Percentiles rank a stretch among this genome's conserved stretches.
These are phyloP conservation scores for Vaccinium darrowii DNA, from an alignment of 148 eudicot species.

Conservation along the genomic window DNA sequence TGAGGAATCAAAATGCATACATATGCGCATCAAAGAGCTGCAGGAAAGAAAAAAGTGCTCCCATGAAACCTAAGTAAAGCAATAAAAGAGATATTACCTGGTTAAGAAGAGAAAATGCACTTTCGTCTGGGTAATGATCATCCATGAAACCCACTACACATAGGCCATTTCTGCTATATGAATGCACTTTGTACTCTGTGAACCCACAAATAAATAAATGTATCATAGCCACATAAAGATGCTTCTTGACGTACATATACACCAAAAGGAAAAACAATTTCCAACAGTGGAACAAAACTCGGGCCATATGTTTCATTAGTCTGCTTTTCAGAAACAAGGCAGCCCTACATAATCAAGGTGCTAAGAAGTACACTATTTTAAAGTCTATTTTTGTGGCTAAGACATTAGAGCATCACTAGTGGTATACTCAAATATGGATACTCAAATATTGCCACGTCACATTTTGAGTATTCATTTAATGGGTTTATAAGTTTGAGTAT, in stretches of 20 bases:
- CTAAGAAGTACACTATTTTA: background rate
- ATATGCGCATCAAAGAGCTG: background rate
- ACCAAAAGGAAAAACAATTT: too few species aligned
- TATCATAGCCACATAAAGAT: background rate
- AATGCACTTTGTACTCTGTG: constrained; percentile 94
- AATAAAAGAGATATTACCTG: constrained; percentile 35
- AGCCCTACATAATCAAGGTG: background rate
- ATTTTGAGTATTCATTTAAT: too few species aligned
- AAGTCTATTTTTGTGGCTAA: background rate
- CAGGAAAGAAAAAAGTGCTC: background rate
- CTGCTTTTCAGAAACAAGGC: background rate
- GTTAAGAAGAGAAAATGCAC: constrained; percentile 72
- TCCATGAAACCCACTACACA: constrained; percentile 94
- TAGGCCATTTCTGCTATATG: constrained; percentile 82
- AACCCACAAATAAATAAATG: constrained; percentile 1
- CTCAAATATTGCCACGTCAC: too few species aligned
- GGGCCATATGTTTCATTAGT: background rate
- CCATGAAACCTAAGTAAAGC: background rate
- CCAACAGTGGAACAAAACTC: too few species aligned
- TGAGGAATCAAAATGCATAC: background rate
- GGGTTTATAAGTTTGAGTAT: too few species aligned
- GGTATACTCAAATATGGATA: too few species aligned
- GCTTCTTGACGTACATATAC: background rate
- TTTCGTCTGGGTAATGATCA: constrained; percentile 93
- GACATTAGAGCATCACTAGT: too few species aligned